phyloP scores from a whole-genome alignment of 371 early-diverging fungal species.

The Globomyces sp. region DNA sequence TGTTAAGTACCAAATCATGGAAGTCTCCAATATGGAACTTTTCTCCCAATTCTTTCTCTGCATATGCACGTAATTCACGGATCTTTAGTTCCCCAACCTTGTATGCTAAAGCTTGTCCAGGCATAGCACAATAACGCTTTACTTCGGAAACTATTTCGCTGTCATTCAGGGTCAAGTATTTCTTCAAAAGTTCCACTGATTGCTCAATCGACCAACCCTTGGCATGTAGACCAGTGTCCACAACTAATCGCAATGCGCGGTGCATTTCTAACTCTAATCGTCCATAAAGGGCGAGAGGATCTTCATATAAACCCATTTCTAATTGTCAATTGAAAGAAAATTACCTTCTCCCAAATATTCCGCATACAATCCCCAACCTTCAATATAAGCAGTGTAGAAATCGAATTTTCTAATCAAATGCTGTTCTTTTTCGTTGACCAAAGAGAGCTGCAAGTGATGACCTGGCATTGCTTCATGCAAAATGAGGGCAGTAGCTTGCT shows the following conservation, averaged over 20 bases:
- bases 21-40: conserved; percentile 37
- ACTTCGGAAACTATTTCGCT: conserved; percentile 36
- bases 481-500: conserved; percentile 32
- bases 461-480: conserved; percentile 48
- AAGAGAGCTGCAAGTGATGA: conserved; percentile 42
- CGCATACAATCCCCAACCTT: conserved; percentile 45
- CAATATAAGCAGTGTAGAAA: conserved; percentile 31
- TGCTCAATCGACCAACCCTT: conserved; percentile 41
- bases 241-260: conserved; percentile 41
- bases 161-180: conserved; percentile 28
- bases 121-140: conserved; percentile 37
- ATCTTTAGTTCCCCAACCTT: conserved; percentile 47
- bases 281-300: conserved; percentile 36
- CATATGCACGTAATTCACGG: conserved; percentile 31
- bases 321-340: too few species aligned
- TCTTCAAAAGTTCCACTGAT: conserved; percentile 33
- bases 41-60: conserved; percentile 32
- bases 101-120: conserved; percentile 45
- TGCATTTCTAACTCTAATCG: conserved; percentile 43
- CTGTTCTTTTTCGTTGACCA: conserved; percentile 29
- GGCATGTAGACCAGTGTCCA: conserved; percentile 41
- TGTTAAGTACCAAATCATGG: conserved; percentile 29
- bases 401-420: conserved; percentile 33
- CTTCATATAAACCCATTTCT: conserved; percentile 45
- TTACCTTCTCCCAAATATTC: conserved; percentile 45